Evolutionary conservation across 2,329 filamentous ascomycete genomes (phyloP).

Genomic region (Fusarium oligoseptatum): DNA sequence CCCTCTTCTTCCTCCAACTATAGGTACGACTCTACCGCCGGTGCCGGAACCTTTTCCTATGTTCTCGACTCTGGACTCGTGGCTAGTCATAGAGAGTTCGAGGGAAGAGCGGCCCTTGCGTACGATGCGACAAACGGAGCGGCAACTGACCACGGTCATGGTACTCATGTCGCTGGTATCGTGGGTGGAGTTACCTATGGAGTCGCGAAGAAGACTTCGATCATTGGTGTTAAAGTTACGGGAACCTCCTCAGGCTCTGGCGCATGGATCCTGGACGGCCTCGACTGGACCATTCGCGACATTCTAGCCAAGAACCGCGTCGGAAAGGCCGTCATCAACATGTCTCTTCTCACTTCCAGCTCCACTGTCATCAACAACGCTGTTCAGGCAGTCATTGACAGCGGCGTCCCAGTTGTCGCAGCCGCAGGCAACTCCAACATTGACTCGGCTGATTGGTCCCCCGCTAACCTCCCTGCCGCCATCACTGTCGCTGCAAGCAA

Average conservation of each 20-base stretch:
- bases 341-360: constrained; percentile 52
- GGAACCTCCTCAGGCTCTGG: background rate
- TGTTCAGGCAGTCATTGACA: constrained; percentile 31
- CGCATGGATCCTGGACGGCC: constrained; percentile 44
- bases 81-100: constrained; percentile 6
- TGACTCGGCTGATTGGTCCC: constrained; percentile 17
- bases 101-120: constrained; percentile 7
- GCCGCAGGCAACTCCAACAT: constrained; percentile 37
- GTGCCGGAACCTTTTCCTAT: constrained; percentile 14
- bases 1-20: constrained; percentile 1
- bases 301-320: constrained; percentile 43
- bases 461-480: constrained; percentile 35
- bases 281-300: constrained; percentile 51
- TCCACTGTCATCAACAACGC: constrained; percentile 34
- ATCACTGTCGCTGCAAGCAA: constrained; percentile 49
- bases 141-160: background rate
- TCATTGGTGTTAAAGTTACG: constrained; percentile 18
- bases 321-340: constrained; percentile 56
- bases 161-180: constrained; percentile 22
- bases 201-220: constrained; percentile 24
- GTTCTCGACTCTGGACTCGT: constrained; percentile 18
- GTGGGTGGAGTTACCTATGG: constrained; percentile 24
- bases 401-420: constrained; percentile 55
- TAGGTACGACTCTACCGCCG: constrained; percentile 19
- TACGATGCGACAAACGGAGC: constrained; percentile 17